These are phyloP conservation scores for Podaxis rugospora DNA, from an alignment of 768 basidiomycete genomes.

Conservation along the genomic window DNA sequence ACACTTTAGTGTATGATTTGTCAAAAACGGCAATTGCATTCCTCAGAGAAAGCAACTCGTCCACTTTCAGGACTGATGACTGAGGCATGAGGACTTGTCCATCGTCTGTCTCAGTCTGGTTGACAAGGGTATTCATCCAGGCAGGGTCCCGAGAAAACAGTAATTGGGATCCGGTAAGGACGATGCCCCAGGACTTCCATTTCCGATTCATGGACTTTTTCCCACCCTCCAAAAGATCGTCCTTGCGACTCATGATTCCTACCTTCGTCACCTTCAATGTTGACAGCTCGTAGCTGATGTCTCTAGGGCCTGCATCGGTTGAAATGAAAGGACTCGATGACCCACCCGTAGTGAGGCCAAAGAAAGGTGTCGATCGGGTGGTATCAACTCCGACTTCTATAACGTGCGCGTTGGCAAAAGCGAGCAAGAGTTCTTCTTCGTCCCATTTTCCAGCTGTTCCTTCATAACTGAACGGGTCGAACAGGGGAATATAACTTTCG, in stretches of 20 bases:
- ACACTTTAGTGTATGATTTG: constrained; percentile 70
- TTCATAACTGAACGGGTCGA: constrained; percentile 64
- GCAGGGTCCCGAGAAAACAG: constrained; percentile 80
- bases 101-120: constrained; percentile 19
- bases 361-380: constrained; percentile 30
- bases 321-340: constrained; percentile 2
- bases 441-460: constrained; percentile 67
- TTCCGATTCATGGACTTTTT: constrained; percentile 74
- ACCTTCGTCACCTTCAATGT: constrained; percentile 74
- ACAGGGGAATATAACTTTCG: constrained; percentile 47
- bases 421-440: constrained; percentile 56
- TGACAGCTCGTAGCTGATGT: constrained; percentile 24
- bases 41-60: constrained; percentile 78
- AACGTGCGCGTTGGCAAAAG: constrained; percentile 56
- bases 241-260: constrained; percentile 78
- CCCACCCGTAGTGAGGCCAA: constrained; percentile 30
- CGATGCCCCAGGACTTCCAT: constrained; percentile 83
- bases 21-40: constrained; percentile 82
- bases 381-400: constrained; percentile 50
- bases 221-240: constrained; percentile 71
- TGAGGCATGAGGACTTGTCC: constrained; percentile 33
- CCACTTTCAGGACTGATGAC: constrained; percentile 58
- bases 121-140: constrained; percentile 31
- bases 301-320: background rate
- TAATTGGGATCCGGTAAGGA: constrained; percentile 87